Base-by-base conservation (phyloP, 805 yeast species). In the Metschnikowia lochheadii region DNA sequence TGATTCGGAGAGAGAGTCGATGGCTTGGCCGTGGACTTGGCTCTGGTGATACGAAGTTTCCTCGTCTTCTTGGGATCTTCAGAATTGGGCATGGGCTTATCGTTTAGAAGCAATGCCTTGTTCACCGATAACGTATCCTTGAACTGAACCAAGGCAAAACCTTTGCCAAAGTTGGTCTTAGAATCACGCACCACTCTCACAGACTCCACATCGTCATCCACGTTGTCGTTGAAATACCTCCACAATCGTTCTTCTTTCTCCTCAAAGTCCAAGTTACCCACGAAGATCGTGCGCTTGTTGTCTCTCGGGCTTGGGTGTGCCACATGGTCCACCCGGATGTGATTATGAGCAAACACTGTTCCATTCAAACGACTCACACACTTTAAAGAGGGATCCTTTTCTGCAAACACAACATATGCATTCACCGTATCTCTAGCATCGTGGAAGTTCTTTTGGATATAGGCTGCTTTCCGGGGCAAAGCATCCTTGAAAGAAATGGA, bases 101-200 rank as follows among this genome's bases (percentile, higher is more conserved):
- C 92, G 66, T 91, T 81, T 53, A 89, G 71, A 52, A 89, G 69
- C 48, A 94, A 68, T 0, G 97, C 97, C 63, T 88, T 87, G 55
- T 84, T 83, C 8, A 94, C 96, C 39, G 84, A 75, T 49, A 84
- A 69, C 1, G 79, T 59, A 62, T 87, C 92, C 53, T 76, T 79
- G 73, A 91, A 94, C 68, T 92, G 98, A 34, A 94, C 90, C 65
- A 91, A 88, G 5, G 96, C 99, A 72, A 94, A 91, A 5, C 99
- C 99, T 71, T 94, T 94, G 56, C 99, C 99, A 52, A 92, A 76
- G 61, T 94, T 92, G 20, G 97, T 92, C 71, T 89, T 89, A 15
- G 96, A 72, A 65, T 94, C 99, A 64, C 99, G 82, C 33, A 94
- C 80, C 43, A 94, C 79, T 67, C 99, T 81, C 32, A 94, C 97